These are phyloP conservation scores for Gaertneriomyces semiglobifer DNA, from an alignment of 192 early-diverging fungal genomes.

Conservation along the genomic window DNA sequence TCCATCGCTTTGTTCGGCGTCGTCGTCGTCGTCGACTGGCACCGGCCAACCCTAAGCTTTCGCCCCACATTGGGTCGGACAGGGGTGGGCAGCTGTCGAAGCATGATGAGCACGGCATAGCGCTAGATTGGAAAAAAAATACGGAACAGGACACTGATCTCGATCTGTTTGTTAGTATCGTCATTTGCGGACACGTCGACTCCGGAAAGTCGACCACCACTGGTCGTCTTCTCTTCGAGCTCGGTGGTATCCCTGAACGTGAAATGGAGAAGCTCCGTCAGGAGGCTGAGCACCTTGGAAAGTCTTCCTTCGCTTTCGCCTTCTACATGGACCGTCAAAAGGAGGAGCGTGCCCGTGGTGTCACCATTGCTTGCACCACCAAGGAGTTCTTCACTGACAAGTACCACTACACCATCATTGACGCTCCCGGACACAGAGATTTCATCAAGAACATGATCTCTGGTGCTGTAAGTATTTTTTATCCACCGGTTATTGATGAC, in stretches of 20 bases:
- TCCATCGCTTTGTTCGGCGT: no score
- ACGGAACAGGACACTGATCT: background rate
- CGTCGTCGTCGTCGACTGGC: no score
- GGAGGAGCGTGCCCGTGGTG: constrained; percentile 99
- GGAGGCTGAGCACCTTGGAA: constrained; percentile 97
- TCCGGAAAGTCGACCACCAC: constrained; percentile 99
- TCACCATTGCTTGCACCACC: constrained; percentile 98
- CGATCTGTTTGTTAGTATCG: constrained; percentile 43
- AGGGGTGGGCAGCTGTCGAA: no score
- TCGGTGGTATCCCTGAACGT: constrained; percentile 99
- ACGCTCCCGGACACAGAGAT: constrained; percentile 99
- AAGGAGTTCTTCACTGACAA: constrained; percentile 95
- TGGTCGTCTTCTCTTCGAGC: constrained; percentile 99
- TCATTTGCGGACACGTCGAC: constrained; percentile 99
- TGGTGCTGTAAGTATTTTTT: constrained; percentile 63
- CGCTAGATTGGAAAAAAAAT: no score
- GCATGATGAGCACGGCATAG: no score
- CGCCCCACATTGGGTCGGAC: no score
- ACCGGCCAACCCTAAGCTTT: no score
- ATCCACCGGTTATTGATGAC: background rate
- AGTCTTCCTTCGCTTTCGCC: constrained; percentile 99
- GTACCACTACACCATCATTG: constrained; percentile 97
- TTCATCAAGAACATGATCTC: constrained; percentile 97
- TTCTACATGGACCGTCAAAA: constrained; percentile 99
- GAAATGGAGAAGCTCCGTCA: constrained; percentile 99